These are phyloP conservation scores for Emmonsiellopsis sp. DNA, from an alignment of 2,329 filamentous ascomycete species.

Conservation along the genomic window DNA sequence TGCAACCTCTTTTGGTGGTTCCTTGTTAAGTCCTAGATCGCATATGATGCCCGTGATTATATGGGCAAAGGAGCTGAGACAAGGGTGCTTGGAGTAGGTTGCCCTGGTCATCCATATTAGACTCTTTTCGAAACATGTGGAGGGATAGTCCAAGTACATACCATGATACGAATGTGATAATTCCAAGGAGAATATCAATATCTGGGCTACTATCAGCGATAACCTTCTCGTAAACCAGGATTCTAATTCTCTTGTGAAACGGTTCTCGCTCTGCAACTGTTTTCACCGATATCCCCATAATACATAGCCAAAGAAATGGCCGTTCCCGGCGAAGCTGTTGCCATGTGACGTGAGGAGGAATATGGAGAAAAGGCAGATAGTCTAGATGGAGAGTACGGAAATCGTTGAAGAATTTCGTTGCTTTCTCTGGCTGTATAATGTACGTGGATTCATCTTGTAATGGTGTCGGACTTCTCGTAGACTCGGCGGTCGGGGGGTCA, in stretches of 20 bases:
- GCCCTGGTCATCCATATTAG: not conserved
- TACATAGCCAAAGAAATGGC: conserved; percentile 32
- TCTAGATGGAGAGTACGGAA: conserved; percentile 10
- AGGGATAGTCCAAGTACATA: not conserved
- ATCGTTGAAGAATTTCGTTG: not conserved
- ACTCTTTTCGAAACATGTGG: not conserved
- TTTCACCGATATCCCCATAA: conserved; percentile 24
- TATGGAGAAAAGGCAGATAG: conserved; percentile 20
- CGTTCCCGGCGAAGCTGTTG: conserved; percentile 20
- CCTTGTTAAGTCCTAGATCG: conserved; percentile 18
- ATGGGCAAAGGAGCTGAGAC: conserved; percentile 14
- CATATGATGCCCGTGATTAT: conserved; percentile 17
- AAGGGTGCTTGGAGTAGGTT: conserved; percentile 8
- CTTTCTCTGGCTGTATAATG: not conserved
- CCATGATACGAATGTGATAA: not conserved
- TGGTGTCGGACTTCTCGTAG: not conserved
- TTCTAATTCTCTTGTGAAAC: not conserved
- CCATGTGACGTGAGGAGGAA: conserved; percentile 16
- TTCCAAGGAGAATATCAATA: not conserved
- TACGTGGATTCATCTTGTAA: not conserved
- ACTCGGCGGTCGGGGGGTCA: not conserved
- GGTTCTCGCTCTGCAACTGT: conserved; percentile 14
- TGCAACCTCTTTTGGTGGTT: not conserved
- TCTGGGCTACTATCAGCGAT: not conserved
- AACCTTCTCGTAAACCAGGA: not conserved